Evolutionary conservation across 2,329 filamentous ascomycete species (phyloP).

Genomic region (Capronia coronata): DNA sequence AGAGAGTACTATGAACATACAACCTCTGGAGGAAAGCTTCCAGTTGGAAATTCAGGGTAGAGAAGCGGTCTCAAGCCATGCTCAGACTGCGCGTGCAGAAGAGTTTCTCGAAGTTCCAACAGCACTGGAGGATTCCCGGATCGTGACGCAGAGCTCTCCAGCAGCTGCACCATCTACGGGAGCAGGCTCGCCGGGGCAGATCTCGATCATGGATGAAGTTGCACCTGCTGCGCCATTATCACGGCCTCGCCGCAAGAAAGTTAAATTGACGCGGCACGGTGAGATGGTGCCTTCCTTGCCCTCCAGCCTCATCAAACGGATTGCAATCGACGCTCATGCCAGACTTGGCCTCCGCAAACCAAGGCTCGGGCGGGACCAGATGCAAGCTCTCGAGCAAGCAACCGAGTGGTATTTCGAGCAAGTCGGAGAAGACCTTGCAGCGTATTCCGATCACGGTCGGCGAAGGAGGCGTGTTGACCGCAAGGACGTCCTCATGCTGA

Average conservation of each 20-base stretch:
- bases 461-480: conserved; percentile 75
- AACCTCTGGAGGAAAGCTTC: conserved; percentile 31
- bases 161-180: not conserved
- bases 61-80: conserved; percentile 32
- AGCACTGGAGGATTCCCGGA: not conserved
- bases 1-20: conserved; percentile 32
- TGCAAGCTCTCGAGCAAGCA: conserved; percentile 69
- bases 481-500: conserved; percentile 71
- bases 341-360: conserved; percentile 62
- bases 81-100: conserved; percentile 21
- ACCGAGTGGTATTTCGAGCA: conserved; percentile 93
- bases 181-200: not conserved
- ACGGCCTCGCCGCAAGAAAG: conserved; percentile 28
- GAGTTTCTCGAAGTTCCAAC: not conserved
- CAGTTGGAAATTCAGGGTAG: conserved; percentile 28
- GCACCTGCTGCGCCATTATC: conserved; percentile 1
- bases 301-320: conserved; percentile 61
- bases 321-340: conserved; percentile 33
- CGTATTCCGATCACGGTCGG: conserved; percentile 74
- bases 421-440: conserved; percentile 68
- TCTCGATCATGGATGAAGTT: conserved; percentile 26
- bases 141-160: not conserved
- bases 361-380: conserved; percentile 65
- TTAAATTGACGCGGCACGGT: conserved; percentile 60
- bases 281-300: conserved; percentile 71